Percentiles rank a stretch among this genome's conserved stretches.
phyloP scores from a whole-genome alignment of 2,329 filamentous ascomycete genomes.

The Huntiella savannae region DNA sequence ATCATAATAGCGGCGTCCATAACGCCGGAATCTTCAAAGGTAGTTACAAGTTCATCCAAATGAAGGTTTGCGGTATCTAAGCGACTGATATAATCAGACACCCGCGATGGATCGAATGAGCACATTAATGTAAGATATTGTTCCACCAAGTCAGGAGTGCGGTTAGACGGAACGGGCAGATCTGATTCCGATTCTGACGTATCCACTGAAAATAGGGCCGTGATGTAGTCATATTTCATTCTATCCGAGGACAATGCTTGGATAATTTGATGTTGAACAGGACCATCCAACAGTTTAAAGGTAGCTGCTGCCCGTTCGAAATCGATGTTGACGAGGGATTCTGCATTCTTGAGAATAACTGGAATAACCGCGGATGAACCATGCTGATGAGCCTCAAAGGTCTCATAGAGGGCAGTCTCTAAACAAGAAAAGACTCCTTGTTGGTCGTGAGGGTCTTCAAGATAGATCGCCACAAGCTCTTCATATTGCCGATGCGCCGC shows the following conservation, averaged over 20 bases:
- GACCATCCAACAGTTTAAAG: conserved; percentile 41
- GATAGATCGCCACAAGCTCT: conserved; percentile 59
- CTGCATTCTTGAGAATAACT: conserved; percentile 46
- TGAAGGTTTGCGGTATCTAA: conserved; percentile 61
- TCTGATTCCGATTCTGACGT: neutral
- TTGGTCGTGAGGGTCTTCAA: conserved; percentile 66
- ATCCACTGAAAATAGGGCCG: conserved; percentile 52
- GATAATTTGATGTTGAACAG: conserved; percentile 43
- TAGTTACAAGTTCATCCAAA: conserved; percentile 62
- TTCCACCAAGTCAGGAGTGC: conserved; percentile 49
- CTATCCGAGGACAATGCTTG: conserved; percentile 26
- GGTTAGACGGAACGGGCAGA: conserved; percentile 18
- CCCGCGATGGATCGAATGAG: conserved; percentile 59
- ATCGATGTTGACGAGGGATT: conserved; percentile 47
- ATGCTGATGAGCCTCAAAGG: conserved; percentile 42
- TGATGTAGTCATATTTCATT: conserved; percentile 52
- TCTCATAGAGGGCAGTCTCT: conserved; percentile 23
- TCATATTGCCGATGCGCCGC: conserved; percentile 61
- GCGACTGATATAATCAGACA: conserved; percentile 64
- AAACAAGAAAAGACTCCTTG: conserved; percentile 64
- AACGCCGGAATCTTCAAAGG: conserved; percentile 74
- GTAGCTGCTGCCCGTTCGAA: conserved; percentile 44
- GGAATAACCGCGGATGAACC: conserved; percentile 43
- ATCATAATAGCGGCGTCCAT: conserved; percentile 85
- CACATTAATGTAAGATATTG: conserved; percentile 85